Percentiles rank a stretch among this genome's conserved stretches.
phyloP scores from a whole-genome alignment of 2,329 filamentous ascomycete species.

The Dactylellina cionopaga region DNA sequence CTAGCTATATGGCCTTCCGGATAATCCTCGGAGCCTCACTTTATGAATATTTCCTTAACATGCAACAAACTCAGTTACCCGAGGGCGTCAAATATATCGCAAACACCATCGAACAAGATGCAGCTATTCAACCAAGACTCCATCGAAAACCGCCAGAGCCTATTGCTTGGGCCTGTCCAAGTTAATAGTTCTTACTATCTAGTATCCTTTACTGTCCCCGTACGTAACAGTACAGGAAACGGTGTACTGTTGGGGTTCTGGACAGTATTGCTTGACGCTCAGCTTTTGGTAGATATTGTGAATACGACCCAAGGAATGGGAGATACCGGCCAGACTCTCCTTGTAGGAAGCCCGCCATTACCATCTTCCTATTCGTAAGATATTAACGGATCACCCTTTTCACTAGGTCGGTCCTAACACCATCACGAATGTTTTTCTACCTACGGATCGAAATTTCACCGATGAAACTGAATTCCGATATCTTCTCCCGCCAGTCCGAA shows the following conservation, averaged over 20 bases:
- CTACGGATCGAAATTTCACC: constrained; percentile 34
- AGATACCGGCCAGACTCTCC: constrained; percentile 55
- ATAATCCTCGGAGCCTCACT: neutral
- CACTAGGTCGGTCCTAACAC: constrained; percentile 41
- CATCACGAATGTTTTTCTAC: constrained; percentile 36
- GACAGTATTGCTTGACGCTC: constrained; percentile 43
- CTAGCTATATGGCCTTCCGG: neutral
- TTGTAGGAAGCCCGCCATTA: constrained; percentile 43
- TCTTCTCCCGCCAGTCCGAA: constrained; percentile 37
- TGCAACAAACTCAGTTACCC: constrained; percentile 12
- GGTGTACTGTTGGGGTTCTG: constrained; percentile 35
- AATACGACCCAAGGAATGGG: constrained; percentile 56
- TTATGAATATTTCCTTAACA: neutral
- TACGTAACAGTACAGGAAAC: constrained; percentile 71
- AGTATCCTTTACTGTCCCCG: constrained; percentile 81
- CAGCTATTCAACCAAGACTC: constrained; percentile 56
- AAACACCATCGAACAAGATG: constrained; percentile 28
- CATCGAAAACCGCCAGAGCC: constrained; percentile 64
- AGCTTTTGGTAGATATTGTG: constrained; percentile 55
- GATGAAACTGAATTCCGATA: constrained; percentile 40
- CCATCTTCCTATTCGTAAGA: neutral
- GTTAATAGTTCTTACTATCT: constrained; percentile 79
- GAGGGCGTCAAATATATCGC: constrained; percentile 28
- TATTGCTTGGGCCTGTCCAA: constrained; percentile 80
- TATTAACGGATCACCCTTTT: neutral